These are phyloP conservation scores for Fusarium sambucinum DNA, from an alignment of 2,329 filamentous ascomycete species.

Conservation along the genomic window DNA sequence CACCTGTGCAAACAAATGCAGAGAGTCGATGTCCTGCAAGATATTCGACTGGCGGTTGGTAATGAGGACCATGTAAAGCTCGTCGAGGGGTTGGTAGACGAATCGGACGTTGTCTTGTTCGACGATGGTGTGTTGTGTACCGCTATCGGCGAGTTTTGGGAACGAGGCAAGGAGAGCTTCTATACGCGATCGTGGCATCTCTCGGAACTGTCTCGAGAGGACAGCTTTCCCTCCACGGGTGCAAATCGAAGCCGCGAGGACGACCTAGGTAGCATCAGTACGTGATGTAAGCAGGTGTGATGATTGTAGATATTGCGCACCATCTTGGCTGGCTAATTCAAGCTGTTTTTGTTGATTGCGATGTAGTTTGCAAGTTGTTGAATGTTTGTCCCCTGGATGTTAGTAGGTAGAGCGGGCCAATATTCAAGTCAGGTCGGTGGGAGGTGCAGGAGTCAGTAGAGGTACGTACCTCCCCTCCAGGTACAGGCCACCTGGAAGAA, in stretches of 20 bases:
- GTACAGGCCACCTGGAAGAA: conserved; percentile 42
- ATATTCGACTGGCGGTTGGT: conserved; percentile 99
- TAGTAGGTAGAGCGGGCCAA: conserved; percentile 49
- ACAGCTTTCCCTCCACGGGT: conserved; percentile 98
- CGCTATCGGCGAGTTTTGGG: conserved; percentile 95
- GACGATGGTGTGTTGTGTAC: conserved; percentile 97
- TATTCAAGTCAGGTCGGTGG: conserved; percentile 48
- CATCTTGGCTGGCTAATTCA: conserved; percentile 53
- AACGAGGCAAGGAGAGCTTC: conserved; percentile 97
- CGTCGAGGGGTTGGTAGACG: conserved; percentile 98
- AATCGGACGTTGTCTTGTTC: conserved; percentile 99
- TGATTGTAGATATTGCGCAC: conserved; percentile 47
- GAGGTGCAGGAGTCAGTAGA: conserved; percentile 31
- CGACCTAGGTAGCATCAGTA: conserved; percentile 73
- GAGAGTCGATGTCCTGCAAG: conserved; percentile 97
- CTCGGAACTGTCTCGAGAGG: conserved; percentile 95
- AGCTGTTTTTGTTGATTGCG: conserved; percentile 38
- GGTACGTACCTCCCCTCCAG: conserved; percentile 40
- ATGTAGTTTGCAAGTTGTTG: conserved; percentile 40
- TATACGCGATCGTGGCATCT: conserved; percentile 96
- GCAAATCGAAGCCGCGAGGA: conserved; percentile 98
- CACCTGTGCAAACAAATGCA: conserved; percentile 97
- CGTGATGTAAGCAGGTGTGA: background rate
- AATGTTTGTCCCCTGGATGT: conserved; percentile 45
- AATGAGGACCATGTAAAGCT: conserved; percentile 99